Evolutionary conservation across 345 rosid species (phyloP).

Genomic region (Pseudoturritis turrita): DNA sequence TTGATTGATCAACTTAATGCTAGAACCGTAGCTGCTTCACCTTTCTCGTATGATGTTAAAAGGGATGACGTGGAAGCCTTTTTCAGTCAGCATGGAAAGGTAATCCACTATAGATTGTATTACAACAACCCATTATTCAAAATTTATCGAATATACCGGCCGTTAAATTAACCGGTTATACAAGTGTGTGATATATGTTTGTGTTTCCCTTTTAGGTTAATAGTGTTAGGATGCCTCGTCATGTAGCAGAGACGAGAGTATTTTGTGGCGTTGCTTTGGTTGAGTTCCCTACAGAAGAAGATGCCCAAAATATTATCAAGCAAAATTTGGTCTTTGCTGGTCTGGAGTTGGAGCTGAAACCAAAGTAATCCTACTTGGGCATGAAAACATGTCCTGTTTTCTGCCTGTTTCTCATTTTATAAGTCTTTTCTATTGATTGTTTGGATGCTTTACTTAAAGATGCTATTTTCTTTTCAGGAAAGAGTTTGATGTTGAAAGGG

Average conservation of each 20-base stretch:
- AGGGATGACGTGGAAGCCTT: conserved; percentile 69
- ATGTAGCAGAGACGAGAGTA: conserved; percentile 58
- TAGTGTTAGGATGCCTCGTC: conserved; percentile 92
- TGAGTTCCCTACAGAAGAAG: conserved; percentile 78
- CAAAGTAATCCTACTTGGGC: conserved; percentile 53
- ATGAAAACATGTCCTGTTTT: not conserved
- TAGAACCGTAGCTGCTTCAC: conserved; percentile 76
- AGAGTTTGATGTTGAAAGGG: conserved; percentile 78
- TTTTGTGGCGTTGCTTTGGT: conserved; percentile 83
- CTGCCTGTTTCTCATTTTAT: not conserved
- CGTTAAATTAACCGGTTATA: not conserved
- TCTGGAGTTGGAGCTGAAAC: conserved; percentile 59
- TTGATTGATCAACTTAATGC: conserved; percentile 63
- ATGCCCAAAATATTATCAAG: conserved; percentile 53
- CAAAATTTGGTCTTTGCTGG: conserved; percentile 67
- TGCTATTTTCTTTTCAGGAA: conserved; percentile 44
- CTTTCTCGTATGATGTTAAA: conserved; percentile 54
- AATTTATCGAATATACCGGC: not conserved
- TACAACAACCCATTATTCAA: not conserved
- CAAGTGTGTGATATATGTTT: not conserved
- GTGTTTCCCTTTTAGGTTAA: conserved; percentile 45
- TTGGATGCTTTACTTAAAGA: not conserved
- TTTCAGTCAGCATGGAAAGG: conserved; percentile 70
- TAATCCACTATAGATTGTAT: conserved; percentile 9
- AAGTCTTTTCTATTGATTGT: not conserved